Conservation (phyloP, 352 stramenopile genomes). For the Globisporangium acanthophoron region DNA sequence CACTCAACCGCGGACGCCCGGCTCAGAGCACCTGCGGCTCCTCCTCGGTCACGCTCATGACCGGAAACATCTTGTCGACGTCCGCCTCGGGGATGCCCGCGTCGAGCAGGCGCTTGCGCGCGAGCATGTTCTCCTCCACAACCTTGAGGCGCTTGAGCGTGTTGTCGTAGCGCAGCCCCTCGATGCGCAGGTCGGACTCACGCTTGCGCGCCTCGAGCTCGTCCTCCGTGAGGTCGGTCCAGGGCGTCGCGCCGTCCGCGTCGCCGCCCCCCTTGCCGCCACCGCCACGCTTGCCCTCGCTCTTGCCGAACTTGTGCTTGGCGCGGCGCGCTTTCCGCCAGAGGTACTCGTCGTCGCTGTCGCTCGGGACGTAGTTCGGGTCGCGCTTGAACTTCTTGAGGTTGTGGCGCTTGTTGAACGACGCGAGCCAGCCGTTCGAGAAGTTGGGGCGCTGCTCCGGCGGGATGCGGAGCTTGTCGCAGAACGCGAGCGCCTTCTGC, state of each 20-base stretch:
- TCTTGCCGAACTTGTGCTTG: slow-evolving; percentile 1
- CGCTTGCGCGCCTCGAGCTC: slow-evolving; percentile 16
- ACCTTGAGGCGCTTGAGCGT: slow-evolving; percentile 16
- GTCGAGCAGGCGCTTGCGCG: slow-evolving; percentile 41
- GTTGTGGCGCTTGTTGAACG: slow-evolving; percentile 59
- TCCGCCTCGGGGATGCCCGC: slow-evolving; percentile 18
- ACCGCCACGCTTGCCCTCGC: background rate
- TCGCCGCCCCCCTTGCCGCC: background rate
- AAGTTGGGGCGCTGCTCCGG: slow-evolving; percentile 24
- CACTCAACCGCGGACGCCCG: no score
- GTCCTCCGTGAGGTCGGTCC: slow-evolving; percentile 13
- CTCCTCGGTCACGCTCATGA: slow-evolving; percentile 1
- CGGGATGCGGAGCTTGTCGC: slow-evolving; percentile 12
- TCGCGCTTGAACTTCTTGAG: slow-evolving; percentile 21
- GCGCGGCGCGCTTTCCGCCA: slow-evolving; percentile 10
- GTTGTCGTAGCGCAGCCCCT: slow-evolving; percentile 17
- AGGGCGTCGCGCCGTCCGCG: slow-evolving; percentile 1
- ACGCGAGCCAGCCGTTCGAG: slow-evolving; percentile 82
- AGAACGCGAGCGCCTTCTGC: slow-evolving; percentile 13
- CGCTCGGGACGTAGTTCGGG: slow-evolving; percentile 10
- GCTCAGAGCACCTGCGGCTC: slow-evolving; percentile 4
- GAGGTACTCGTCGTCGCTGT: slow-evolving; percentile 16
- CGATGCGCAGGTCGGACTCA: slow-evolving; percentile 17
- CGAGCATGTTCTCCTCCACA: slow-evolving; percentile 22
- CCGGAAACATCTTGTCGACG: slow-evolving; percentile 17